Conservation (phyloP, 1,139 yeast genomes). For the Suhomyces coccinellae region DNA sequence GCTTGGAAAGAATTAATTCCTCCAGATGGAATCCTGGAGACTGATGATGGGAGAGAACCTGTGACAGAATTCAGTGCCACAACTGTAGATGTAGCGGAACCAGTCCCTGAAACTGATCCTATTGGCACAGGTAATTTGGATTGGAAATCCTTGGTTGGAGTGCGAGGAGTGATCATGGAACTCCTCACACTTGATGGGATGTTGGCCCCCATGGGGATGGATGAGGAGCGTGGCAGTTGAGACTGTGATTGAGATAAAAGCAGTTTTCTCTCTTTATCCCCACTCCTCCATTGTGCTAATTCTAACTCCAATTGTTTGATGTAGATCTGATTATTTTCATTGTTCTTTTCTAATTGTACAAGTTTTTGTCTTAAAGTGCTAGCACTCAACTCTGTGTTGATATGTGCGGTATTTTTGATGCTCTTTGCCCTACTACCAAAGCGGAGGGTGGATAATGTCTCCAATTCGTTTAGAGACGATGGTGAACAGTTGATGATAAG, state of each 20-base stretch:
- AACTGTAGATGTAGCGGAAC: neutral
- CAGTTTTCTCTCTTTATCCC: conserved; percentile 16
- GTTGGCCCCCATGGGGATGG: conserved; percentile 9
- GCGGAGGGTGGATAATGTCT: conserved; percentile 74
- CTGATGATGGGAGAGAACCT: neutral
- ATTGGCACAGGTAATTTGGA: conserved; percentile 12
- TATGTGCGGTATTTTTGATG: conserved; percentile 66
- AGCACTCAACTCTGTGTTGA: conserved; percentile 68
- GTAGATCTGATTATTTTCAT: conserved; percentile 44
- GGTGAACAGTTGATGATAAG: conserved; percentile 81
- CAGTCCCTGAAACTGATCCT: conserved; percentile 6
- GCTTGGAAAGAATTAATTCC: conserved; percentile 12
- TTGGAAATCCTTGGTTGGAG: conserved; percentile 12
- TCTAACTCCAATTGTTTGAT: conserved; percentile 55
- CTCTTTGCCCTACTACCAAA: conserved; percentile 80
- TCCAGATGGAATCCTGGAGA: conserved; percentile 8
- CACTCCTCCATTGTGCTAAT: conserved; percentile 26
- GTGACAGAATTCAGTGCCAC: conserved; percentile 1
- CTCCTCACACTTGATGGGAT: conserved; percentile 10
- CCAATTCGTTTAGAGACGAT: conserved; percentile 56
- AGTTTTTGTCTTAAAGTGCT: conserved; percentile 53
- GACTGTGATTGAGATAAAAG: conserved; percentile 11
- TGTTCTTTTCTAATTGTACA: conserved; percentile 47
- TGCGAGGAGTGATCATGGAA: conserved; percentile 11
- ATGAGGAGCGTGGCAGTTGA: conserved; percentile 10